Evolutionary conservation across 495 filamentous ascomycete genomes (phyloP), one percentile per base, ranked within the genome.

Genomic region (Neurospora sp.): DNA sequence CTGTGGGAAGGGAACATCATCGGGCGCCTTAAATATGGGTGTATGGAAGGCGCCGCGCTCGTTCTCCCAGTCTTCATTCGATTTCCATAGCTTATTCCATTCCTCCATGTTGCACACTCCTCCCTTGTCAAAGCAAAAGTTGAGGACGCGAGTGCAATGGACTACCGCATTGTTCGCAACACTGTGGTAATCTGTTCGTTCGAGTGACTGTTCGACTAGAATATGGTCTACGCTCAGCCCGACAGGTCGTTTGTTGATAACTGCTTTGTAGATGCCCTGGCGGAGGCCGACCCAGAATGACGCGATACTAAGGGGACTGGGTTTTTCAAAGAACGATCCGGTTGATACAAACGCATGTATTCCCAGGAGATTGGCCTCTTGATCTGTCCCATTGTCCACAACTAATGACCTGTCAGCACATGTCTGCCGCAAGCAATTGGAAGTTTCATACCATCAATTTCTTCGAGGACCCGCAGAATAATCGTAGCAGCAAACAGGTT

Each of bases 401-500:
- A 85, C 80, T 82, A 48, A 9, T 16, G 5, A 41, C 27, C 8
- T 69, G 22, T 41, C 11, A 38, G 31, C 9, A 39, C 61, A 22
- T 40, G 78, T 66, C 82, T 70, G 20, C n/a, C 44, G 42, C 12
- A 16, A 53, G 53, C 61, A 66, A 18, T 46, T 20, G 53, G 18
- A 40, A 14, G 6, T 39, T 69, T 20, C 74, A 79, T 78, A 87
- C 87, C 84, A 72, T 89, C 85, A 75, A 89, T 88, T 74, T 90
- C 89, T 79, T 90, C 87, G 14, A 89, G 77, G 48, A 89, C 85
- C 20, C 88, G 84, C 27, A 90, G 81, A 71, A 91, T 90, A 9
- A 91, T 87, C 4, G 84, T 87, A 3, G 88, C 87, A 5, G 88
- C 88, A 68, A 91, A 85, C 5, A 89, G 82, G 48, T 90, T 86